A percentile compares a stretch with the other conserved stretches of the same genome.
These are phyloP conservation scores for Candida chilensis DNA, from an alignment of 805 yeast genomes.

Conservation along the genomic window DNA sequence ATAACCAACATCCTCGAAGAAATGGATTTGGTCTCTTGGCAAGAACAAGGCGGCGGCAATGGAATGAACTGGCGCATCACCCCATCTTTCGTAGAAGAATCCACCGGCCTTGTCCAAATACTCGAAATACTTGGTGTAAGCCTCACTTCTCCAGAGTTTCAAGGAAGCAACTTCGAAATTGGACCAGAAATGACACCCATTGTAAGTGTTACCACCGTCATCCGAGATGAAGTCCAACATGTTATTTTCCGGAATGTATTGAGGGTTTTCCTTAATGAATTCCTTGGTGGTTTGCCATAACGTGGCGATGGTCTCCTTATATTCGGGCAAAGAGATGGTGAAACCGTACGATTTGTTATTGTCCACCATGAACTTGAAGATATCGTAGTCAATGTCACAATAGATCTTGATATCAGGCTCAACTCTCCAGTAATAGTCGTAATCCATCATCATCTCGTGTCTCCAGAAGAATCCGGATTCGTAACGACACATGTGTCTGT, in stretches of 20 bases:
- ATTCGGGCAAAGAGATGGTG: conserved; percentile 77
- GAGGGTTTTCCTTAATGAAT: conserved; percentile 52
- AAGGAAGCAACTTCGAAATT: conserved; percentile 78
- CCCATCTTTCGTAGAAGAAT: conserved; percentile 92
- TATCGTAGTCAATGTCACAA: conserved; percentile 78
- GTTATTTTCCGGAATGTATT: conserved; percentile 53
- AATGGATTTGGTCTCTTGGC: conserved; percentile 61
- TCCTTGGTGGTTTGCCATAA: conserved; percentile 73
- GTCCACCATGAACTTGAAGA: conserved; percentile 69
- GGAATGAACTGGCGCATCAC: conserved; percentile 90
- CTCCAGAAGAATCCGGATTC: conserved; percentile 86
- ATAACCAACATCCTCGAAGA: conserved; percentile 81
- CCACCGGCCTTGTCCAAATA: conserved; percentile 76
- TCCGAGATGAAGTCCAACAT: conserved; percentile 63
- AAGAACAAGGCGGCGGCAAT: conserved; percentile 77
- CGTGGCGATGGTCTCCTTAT: conserved; percentile 77
- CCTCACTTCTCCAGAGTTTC: conserved; percentile 66
- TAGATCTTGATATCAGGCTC: conserved; percentile 77
- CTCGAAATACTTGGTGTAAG: conserved; percentile 64
- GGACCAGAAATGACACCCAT: conserved; percentile 87
- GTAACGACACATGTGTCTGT: conserved; percentile 85
- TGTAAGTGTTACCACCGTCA: conserved; percentile 58
- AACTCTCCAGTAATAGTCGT: conserved; percentile 91
- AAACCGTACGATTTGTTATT: conserved; percentile 80
- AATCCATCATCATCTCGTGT: conserved; percentile 66